Conservation (phyloP, 345 rosid genomes). For the Salix suchowensis region DNA sequence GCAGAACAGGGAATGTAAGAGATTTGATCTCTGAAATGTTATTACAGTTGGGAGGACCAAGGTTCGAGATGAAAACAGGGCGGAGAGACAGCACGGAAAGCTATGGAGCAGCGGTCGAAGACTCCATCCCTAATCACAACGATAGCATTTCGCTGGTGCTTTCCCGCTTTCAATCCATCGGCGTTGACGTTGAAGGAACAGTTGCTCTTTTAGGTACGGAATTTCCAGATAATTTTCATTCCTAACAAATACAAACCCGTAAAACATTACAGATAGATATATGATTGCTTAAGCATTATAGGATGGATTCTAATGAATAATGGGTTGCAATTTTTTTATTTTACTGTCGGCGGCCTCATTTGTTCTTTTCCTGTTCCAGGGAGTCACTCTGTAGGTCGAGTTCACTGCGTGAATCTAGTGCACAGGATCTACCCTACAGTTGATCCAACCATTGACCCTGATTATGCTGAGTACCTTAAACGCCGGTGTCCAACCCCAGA, state of each 20-base stretch:
- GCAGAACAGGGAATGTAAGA: neutral
- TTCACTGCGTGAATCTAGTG: slow-evolving; percentile 69
- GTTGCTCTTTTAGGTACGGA: slow-evolving; percentile 64
- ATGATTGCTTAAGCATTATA: no score
- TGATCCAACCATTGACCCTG: slow-evolving; percentile 63
- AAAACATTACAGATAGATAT: no score
- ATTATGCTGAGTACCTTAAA: slow-evolving; percentile 58
- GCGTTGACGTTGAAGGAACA: slow-evolving; percentile 59
- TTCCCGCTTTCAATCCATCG: slow-evolving; percentile 52
- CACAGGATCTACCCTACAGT: slow-evolving; percentile 66
- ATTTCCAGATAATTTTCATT: neutral
- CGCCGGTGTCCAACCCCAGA: slow-evolving; percentile 55
- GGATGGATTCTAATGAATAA: no score
- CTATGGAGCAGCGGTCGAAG: slow-evolving; percentile 37
- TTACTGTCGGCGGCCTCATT: neutral
- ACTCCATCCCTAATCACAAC: slow-evolving; percentile 60
- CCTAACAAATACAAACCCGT: no score
- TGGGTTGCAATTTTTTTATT: neutral
- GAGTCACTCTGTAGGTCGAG: slow-evolving; percentile 82
- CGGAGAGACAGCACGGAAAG: slow-evolving; percentile 63
- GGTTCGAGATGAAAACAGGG: slow-evolving; percentile 73
- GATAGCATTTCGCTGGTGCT: slow-evolving; percentile 56
- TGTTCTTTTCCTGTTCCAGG: slow-evolving; percentile 25
- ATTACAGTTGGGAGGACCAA: slow-evolving; percentile 68
- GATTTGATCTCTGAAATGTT: neutral